A percentile compares a stretch with the other conserved stretches of the same genome.
Evolutionary conservation across 2,329 filamentous ascomycete genomes (phyloP).

Genomic region (Pleomassaria siparia): DNA sequence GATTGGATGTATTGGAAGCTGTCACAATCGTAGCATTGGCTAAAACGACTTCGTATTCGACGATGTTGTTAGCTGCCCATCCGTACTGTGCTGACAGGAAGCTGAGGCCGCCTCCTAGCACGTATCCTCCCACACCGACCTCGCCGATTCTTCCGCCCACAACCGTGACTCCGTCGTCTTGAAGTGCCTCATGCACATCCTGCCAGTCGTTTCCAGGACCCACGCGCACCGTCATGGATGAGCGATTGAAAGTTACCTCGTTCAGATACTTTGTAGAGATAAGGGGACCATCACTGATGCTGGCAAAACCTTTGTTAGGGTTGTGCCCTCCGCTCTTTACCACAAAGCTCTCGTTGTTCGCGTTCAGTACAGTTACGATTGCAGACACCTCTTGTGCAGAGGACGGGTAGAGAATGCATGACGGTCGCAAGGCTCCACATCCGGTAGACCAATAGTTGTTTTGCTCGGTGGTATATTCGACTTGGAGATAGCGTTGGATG

Average conservation of each 20-base stretch:
- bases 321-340: constrained; percentile 55
- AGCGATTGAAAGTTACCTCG: constrained; percentile 19
- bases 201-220: constrained; percentile 34
- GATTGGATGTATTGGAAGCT: constrained; percentile 42
- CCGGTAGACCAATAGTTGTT: constrained; percentile 28
- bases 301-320: constrained; percentile 48
- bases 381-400: constrained; percentile 54
- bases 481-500: constrained; percentile 10
- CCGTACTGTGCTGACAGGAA: constrained; percentile 49
- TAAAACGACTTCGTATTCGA: constrained; percentile 51
- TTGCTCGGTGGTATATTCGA: constrained; percentile 21
- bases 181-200: constrained; percentile 40
- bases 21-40: constrained; percentile 48
- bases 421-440: constrained; percentile 28
- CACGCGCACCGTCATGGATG: constrained; percentile 21
- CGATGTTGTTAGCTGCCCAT: constrained; percentile 51
- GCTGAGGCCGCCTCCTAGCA: constrained; percentile 44
- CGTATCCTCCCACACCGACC: constrained; percentile 50
- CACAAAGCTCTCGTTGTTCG: constrained; percentile 52
- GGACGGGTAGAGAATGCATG: constrained; percentile 29
- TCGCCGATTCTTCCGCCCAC: constrained; percentile 49
- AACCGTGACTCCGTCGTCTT: constrained; percentile 34
- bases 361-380: constrained; percentile 52
- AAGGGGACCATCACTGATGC: constrained; percentile 47
- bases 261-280: constrained; percentile 47